A percentile compares a stretch with the other conserved stretches of the same genome.
Conservation (phyloP, 345 rosid species). For the Sonneratia caseolaris region DNA sequence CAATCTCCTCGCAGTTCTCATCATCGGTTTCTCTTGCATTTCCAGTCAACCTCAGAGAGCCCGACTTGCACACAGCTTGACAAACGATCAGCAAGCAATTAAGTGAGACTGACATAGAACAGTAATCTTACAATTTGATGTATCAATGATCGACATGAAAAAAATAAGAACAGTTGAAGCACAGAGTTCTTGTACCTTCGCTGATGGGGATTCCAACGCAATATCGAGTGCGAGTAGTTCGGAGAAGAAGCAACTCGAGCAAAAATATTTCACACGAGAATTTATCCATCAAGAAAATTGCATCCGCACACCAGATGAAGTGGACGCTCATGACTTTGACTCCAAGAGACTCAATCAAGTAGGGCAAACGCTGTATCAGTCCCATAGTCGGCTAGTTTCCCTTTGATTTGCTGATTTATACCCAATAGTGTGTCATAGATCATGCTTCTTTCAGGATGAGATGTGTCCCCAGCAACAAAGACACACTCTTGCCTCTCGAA, state of each 20-base stretch:
- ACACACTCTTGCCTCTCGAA: slow-evolving; percentile 42
- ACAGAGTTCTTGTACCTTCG: not conserved
- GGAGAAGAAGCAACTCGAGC: not conserved
- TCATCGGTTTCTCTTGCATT: slow-evolving; percentile 55
- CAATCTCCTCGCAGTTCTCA: slow-evolving; percentile 93
- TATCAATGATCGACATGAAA: not conserved
- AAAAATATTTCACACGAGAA: not conserved
- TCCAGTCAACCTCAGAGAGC: not conserved
- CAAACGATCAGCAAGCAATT: not conserved
- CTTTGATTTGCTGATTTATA: slow-evolving; percentile 52
- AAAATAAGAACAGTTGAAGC: not conserved
- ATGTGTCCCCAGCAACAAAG: slow-evolving; percentile 66
- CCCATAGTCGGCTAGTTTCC: slow-evolving; percentile 13
- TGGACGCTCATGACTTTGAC: not conserved
- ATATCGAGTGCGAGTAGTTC: not conserved
- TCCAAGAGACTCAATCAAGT: not conserved
- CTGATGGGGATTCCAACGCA: not conserved
- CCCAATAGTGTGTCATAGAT: slow-evolving; percentile 29
- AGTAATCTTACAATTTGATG: not conserved
- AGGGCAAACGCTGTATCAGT: not conserved
- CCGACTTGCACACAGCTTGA: not conserved
- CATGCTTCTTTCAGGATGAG: slow-evolving; percentile 45
- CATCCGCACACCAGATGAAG: not conserved
- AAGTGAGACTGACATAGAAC: not conserved
- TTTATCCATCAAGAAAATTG: not conserved